Conservation (phyloP, 2,329 filamentous ascomycete species). For the Hypoxylon sp. region DNA sequence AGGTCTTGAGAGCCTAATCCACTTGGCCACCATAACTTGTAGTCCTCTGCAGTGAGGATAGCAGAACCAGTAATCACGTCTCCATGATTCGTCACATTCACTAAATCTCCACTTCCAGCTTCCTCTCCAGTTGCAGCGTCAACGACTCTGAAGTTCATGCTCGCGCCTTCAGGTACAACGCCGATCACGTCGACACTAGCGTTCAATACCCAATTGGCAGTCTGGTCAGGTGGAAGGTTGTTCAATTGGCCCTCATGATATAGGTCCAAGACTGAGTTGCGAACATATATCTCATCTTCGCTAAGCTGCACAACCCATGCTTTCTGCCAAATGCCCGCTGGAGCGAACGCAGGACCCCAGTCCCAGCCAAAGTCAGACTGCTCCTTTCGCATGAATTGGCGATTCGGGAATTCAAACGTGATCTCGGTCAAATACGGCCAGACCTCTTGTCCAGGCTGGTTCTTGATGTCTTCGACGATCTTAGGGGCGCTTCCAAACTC, state of each 20-base stretch:
- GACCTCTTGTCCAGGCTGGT: conserved; percentile 63
- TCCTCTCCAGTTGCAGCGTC: conserved; percentile 57
- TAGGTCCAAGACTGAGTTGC: conserved; percentile 69
- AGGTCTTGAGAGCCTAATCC: conserved; percentile 70
- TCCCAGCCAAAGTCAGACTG: conserved; percentile 76
- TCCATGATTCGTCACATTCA: conserved; percentile 46
- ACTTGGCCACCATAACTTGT: conserved; percentile 73
- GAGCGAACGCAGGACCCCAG: conserved; percentile 71
- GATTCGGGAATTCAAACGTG: conserved; percentile 66
- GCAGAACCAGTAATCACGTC: conserved; percentile 65
- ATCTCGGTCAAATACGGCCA: conserved; percentile 66
- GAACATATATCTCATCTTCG: conserved; percentile 55
- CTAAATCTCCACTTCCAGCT: conserved; percentile 51
- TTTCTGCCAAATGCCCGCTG: conserved; percentile 74
- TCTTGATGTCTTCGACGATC: conserved; percentile 67
- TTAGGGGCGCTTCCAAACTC: conserved; percentile 71
- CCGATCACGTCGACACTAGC: conserved; percentile 72
- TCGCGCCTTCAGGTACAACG: conserved; percentile 56
- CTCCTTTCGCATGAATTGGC: conserved; percentile 72
- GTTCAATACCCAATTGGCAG: conserved; percentile 71
- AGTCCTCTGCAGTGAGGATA: conserved; percentile 59
- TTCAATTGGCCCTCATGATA: conserved; percentile 72
- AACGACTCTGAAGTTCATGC: conserved; percentile 63
- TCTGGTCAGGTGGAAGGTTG: conserved; percentile 70
- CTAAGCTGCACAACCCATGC: conserved; percentile 69